These are phyloP conservation scores for Nitzschia putrida DNA, from an alignment of 108 stramenopile species.

Conservation along the genomic window DNA sequence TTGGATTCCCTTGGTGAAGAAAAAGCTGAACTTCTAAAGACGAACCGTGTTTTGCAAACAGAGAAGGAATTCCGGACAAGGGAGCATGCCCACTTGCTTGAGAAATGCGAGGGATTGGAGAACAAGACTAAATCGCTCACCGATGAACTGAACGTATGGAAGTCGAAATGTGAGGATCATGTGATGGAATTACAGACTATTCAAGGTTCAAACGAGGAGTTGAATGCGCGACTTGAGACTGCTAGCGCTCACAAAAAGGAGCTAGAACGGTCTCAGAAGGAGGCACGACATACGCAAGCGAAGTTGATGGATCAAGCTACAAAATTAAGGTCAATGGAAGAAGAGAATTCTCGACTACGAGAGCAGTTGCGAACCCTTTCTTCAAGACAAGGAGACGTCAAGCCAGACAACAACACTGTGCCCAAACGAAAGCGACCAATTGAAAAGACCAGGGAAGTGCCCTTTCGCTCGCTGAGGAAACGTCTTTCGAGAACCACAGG, in stretches of 20 bases:
- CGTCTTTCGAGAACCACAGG: constrained; percentile 62
- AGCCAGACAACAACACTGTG: not conserved
- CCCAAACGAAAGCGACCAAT: constrained; percentile 10
- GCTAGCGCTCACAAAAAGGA: constrained; percentile 34
- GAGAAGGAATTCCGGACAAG: constrained; percentile 42
- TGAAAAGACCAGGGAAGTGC: constrained; percentile 16
- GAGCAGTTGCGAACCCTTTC: not conserved
- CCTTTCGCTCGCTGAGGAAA: constrained; percentile 47
- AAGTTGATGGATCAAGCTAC: constrained; percentile 3
- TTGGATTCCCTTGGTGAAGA: constrained; percentile 68
- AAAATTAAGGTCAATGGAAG: constrained; percentile 1
- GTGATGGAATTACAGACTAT: constrained; percentile 42
- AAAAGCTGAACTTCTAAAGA: constrained; percentile 49
- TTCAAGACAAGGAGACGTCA: not conserved
- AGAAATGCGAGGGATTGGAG: constrained; percentile 23
- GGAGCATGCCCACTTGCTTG: constrained; percentile 43
- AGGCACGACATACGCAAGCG: constrained; percentile 18
- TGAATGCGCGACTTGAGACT: constrained; percentile 35
- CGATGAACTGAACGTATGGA: constrained; percentile 24
- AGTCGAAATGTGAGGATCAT: constrained; percentile 16
- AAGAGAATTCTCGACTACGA: constrained; percentile 12
- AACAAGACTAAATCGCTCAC: constrained; percentile 10
- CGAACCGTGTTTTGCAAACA: constrained; percentile 48
- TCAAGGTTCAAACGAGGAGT: constrained; percentile 28
- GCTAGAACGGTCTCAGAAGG: constrained; percentile 31